Evolutionary conservation across 2,329 filamentous ascomycete genomes (phyloP).

Genomic region (Epichloe baconii): DNA sequence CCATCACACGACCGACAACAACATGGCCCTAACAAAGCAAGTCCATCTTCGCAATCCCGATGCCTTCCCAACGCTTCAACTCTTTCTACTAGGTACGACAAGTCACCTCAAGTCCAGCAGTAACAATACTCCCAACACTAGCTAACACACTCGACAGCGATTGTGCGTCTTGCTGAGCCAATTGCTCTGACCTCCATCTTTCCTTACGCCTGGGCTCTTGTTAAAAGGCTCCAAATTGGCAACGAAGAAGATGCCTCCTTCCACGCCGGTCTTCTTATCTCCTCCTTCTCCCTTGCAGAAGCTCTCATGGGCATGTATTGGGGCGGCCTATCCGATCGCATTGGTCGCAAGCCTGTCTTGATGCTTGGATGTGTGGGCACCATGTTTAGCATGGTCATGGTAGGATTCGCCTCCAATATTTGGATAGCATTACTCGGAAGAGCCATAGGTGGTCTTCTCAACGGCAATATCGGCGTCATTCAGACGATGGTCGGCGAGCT

Average conservation of each 20-base stretch:
- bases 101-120: background rate
- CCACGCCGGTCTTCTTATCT: constrained; percentile 80
- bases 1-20: constrained; percentile 23
- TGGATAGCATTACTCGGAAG: constrained; percentile 70
- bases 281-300: constrained; percentile 73
- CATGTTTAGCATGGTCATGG: constrained; percentile 67
- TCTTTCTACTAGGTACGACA: constrained; percentile 66
- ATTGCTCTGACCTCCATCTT: constrained; percentile 90
- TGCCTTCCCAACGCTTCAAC: constrained; percentile 68
- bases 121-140: background rate
- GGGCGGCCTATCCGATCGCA: constrained; percentile 68
- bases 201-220: constrained; percentile 77
- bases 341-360: constrained; percentile 77
- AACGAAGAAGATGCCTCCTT: constrained; percentile 65
- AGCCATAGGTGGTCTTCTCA: constrained; percentile 66
- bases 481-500: constrained; percentile 89
- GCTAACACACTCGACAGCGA: constrained; percentile 40
- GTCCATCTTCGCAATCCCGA: constrained; percentile 47
- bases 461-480: constrained; percentile 84
- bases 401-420: constrained; percentile 72
- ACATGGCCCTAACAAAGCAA: constrained; percentile 40
- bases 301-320: constrained; percentile 77
- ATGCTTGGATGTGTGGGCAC: constrained; percentile 72
- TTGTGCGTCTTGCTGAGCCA: constrained; percentile 84
- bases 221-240: constrained; percentile 63